Evolutionary conservation across 169 alveolate species (phyloP), one percentile per base, ranked within the genome.

Genomic region (Eimeria sp.): DNA sequence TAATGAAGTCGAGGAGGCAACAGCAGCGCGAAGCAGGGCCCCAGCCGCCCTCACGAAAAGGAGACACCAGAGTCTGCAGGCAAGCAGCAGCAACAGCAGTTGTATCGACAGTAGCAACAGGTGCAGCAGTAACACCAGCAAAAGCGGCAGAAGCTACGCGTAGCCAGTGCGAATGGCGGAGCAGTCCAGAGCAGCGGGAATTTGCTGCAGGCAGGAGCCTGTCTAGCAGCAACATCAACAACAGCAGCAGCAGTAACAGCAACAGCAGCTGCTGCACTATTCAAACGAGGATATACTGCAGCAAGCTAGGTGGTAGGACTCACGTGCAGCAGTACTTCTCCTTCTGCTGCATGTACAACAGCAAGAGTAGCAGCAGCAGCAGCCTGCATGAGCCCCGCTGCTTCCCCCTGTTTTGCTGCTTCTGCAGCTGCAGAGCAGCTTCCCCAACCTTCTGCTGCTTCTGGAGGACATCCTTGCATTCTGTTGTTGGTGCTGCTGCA

Each of bases 241-340:
- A 72, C 65, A 80, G 72, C 73, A 45, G 73, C 89, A 80, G 72
- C 65, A 49, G 89, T 72, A 80, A 58, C 89, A 80, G 89, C 89
- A 80, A 34, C 87, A 76, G n/a, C 49, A 1, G n/a, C 40, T 34
- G 40, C 40, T 34, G 40, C 40, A 34, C 40, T 34, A 34, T 34
- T 34, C 40, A 34, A 34, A 2, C 40, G 40, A 34, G 40, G 40
- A 34, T 34, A 34, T 34, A 54, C 14, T 18, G 34, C 87, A 20
- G 34, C 54, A 9, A 18, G 16, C n/a, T 13, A 18, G 43, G 63
- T 43, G 14, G 30, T 5, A 40, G 57, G 58, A 20, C 87, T 76
- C 49, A 80, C 89, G 13, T 80, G 70, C 89, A n/a, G 70, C 89
- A 80, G 70, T 7, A 63, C 20, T 63, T n/a, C 72, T 5, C 70